Conservation (phyloP, 2,329 filamentous ascomycete species). For the Diaporthe longicolla region DNA sequence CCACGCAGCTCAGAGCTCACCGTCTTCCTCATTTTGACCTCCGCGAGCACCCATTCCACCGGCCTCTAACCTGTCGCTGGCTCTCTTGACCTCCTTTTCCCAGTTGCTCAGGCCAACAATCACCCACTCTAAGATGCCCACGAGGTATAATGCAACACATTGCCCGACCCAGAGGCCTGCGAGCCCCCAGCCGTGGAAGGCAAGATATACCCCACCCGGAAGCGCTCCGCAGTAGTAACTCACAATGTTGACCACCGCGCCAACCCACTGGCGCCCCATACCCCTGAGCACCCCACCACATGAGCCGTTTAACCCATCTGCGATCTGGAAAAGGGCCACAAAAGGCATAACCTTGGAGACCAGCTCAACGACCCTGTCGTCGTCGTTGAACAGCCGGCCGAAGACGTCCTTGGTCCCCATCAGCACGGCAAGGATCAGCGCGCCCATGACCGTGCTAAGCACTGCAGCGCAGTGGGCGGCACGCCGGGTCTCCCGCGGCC, state of each 20-base stretch:
- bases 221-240: constrained; percentile 88
- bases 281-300: constrained; percentile 86
- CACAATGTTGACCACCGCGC: constrained; percentile 83
- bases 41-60: constrained; percentile 44
- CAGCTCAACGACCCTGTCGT: constrained; percentile 77
- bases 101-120: constrained; percentile 85
- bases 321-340: constrained; percentile 91
- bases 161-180: constrained; percentile 87
- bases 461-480: constrained; percentile 83
- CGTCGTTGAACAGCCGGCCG: constrained; percentile 85
- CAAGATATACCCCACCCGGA: constrained; percentile 85
- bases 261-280: constrained; percentile 89
- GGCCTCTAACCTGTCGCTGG: constrained; percentile 78
- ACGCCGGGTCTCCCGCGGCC: constrained; percentile 75
- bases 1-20: background rate
- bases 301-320: constrained; percentile 87
- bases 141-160: constrained; percentile 84
- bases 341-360: constrained; percentile 86
- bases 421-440: constrained; percentile 75
- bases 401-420: constrained; percentile 81
- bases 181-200: constrained; percentile 88
- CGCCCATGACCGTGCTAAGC: constrained; percentile 78
- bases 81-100: constrained; percentile 79
- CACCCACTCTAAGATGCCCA: constrained; percentile 83
- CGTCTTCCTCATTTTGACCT: constrained; percentile 2